phyloP scores from a whole-genome alignment of 164 flowering plant genomes.

The Berberis vulgaris region DNA sequence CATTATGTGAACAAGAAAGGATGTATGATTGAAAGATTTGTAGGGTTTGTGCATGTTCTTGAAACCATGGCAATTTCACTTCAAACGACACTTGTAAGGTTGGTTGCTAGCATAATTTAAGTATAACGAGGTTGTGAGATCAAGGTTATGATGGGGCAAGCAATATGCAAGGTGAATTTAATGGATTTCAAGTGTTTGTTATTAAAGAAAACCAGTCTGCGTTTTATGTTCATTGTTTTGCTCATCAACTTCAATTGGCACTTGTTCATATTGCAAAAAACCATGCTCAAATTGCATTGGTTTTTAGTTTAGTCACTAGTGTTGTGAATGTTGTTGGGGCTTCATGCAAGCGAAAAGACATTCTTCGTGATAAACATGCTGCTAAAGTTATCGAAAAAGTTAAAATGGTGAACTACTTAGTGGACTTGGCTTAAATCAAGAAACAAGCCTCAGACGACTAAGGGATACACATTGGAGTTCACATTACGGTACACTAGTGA shows the following conservation, averaged over 20 bases:
- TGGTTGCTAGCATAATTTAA: background rate
- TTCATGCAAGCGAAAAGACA: background rate
- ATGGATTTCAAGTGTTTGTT: background rate
- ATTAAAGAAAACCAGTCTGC: background rate
- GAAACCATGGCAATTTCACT: background rate
- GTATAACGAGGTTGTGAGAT: background rate
- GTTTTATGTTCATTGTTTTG: slow-evolving; percentile 1
- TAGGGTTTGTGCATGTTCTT: background rate
- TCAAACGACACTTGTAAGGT: background rate
- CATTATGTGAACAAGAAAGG: too few species aligned
- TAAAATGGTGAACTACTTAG: background rate
- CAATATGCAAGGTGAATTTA: slow-evolving; percentile 2
- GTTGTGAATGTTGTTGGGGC: background rate
- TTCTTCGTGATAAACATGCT: background rate
- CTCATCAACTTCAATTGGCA: background rate
- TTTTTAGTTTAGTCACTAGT: background rate
- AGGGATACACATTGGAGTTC: slow-evolving; percentile 10
- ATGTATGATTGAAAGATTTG: background rate
- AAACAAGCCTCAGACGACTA: slow-evolving; percentile 4
- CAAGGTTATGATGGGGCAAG: background rate
- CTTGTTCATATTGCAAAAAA: slow-evolving; percentile 1
- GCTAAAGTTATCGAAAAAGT: background rate
- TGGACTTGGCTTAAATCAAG: slow-evolving; percentile 6
- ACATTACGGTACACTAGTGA: background rate
- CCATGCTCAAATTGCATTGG: background rate